phyloP scores from a whole-genome alignment of 106 monocot genomes.

The Acanthochlamys bracteata region DNA sequence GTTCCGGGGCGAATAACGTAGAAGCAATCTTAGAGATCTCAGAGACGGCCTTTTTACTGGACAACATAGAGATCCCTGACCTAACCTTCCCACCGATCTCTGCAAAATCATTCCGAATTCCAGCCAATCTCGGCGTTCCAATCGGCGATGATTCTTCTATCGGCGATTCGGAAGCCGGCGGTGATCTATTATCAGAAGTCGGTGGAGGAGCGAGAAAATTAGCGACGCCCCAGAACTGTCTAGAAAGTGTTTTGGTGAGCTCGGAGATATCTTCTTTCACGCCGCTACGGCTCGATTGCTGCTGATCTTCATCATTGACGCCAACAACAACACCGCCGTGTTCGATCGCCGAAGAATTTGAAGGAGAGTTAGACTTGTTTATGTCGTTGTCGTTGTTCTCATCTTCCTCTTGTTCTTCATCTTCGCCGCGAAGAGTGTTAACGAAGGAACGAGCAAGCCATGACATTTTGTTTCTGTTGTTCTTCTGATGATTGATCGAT shows the following conservation, averaged over 20 bases:
- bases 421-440: conserved; percentile 28
- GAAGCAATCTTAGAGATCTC: conserved; percentile 82
- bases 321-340: not conserved
- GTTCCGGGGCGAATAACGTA: conserved; percentile 44
- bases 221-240: conserved; percentile 87
- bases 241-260: conserved; percentile 70
- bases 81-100: conserved; percentile 73
- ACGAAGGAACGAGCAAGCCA: conserved; percentile 72
- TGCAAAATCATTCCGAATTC: conserved; percentile 68
- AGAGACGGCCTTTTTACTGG: conserved; percentile 45
- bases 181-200: conserved; percentile 1
- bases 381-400: not conserved
- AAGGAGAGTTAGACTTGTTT: not conserved
- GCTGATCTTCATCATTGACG: conserved; percentile 4
- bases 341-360: not conserved
- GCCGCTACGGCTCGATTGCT: conserved; percentile 27
- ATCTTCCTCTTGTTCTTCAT: not conserved
- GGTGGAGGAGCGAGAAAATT: conserved; percentile 88
- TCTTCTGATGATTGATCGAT: not conserved
- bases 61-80: conserved; percentile 72
- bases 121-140: conserved; percentile 33
- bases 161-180: not conserved
- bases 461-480: conserved; percentile 30
- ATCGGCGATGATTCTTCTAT: not conserved
- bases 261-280: conserved; percentile 90